A percentile compares a stretch with the other conserved stretches of the same genome.
Conservation (phyloP, 2,329 filamentous ascomycete genomes). For the Dactylellina sp. region DNA sequence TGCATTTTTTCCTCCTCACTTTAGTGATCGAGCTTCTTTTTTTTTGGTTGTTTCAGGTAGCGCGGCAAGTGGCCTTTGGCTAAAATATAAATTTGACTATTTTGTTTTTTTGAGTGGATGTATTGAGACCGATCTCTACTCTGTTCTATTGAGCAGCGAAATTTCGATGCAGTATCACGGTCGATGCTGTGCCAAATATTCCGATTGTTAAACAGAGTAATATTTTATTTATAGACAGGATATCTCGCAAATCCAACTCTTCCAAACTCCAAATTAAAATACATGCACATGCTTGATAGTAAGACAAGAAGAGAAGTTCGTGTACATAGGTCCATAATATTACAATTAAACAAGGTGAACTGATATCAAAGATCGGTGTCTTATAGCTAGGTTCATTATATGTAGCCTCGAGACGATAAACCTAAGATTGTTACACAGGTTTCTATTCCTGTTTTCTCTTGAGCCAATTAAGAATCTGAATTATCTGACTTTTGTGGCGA, state of each 20-base stretch:
- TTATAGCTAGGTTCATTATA: not conserved
- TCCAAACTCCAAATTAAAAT: slow-evolving; percentile 12
- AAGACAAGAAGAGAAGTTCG: not conserved
- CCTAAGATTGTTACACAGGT: no score
- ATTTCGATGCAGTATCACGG: no score
- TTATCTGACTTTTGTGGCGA: slow-evolving; percentile 22
- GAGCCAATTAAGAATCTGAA: not conserved
- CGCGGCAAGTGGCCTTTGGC: no score
- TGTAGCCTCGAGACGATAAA: no score
- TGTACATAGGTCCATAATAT: not conserved
- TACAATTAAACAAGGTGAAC: slow-evolving; percentile 2
- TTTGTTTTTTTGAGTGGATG: no score
- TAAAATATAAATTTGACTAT: no score
- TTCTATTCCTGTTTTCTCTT: not conserved
- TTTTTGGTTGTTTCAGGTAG: not conserved
- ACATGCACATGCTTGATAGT: not conserved
- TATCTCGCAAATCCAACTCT: not conserved
- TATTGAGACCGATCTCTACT: no score
- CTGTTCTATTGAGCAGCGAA: no score
- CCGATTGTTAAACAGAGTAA: no score
- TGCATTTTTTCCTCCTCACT: slow-evolving; percentile 12
- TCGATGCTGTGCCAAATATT: no score
- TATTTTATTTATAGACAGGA: not conserved
- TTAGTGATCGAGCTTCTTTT: not conserved
- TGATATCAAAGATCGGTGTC: not conserved